These are phyloP conservation scores for Mucor ambiguus DNA, from an alignment of 371 early-diverging fungal genomes.

Conservation along the genomic window DNA sequence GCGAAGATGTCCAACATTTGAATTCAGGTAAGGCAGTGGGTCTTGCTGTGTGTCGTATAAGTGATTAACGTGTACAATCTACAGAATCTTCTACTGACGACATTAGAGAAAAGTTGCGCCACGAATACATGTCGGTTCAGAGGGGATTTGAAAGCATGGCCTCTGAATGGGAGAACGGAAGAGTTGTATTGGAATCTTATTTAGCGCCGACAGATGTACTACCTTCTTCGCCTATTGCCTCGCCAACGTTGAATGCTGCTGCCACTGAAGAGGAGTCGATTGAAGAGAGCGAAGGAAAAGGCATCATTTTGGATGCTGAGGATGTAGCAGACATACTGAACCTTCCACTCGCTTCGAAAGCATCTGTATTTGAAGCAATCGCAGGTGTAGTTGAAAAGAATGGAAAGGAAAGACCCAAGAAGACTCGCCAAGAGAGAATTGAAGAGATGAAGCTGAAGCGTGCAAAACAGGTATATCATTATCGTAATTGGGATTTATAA, in stretches of 20 bases:
- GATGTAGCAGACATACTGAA: slow-evolving; percentile 40
- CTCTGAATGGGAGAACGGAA: slow-evolving; percentile 49
- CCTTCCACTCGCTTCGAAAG: slow-evolving; percentile 42
- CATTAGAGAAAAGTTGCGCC: slow-evolving; percentile 23
- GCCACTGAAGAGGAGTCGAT: slow-evolving; percentile 10
- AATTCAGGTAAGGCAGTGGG: slow-evolving; percentile 21
- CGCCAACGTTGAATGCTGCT: neutral
- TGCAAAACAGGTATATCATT: slow-evolving; percentile 46
- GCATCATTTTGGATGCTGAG: slow-evolving; percentile 31
- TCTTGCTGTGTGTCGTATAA: neutral
- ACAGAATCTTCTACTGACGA: slow-evolving; percentile 12
- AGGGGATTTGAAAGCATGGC: slow-evolving; percentile 40
- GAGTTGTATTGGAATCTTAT: slow-evolving; percentile 30
- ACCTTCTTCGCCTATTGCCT: slow-evolving; percentile 17
- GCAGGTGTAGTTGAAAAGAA: slow-evolving; percentile 42
- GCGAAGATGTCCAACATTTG: slow-evolving; percentile 47
- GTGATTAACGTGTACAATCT: neutral
- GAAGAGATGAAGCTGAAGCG: slow-evolving; percentile 53
- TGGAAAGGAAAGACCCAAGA: slow-evolving; percentile 35
- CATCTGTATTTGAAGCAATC: slow-evolving; percentile 51
- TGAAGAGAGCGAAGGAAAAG: slow-evolving; percentile 31
- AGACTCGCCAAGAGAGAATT: slow-evolving; percentile 64
- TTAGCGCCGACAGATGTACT: slow-evolving; percentile 28
- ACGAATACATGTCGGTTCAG: slow-evolving; percentile 45
- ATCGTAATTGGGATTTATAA: neutral